These are phyloP conservation scores for Lodderomyces margitis DNA, from an alignment of 1,139 yeast species.

Conservation along the genomic window DNA sequence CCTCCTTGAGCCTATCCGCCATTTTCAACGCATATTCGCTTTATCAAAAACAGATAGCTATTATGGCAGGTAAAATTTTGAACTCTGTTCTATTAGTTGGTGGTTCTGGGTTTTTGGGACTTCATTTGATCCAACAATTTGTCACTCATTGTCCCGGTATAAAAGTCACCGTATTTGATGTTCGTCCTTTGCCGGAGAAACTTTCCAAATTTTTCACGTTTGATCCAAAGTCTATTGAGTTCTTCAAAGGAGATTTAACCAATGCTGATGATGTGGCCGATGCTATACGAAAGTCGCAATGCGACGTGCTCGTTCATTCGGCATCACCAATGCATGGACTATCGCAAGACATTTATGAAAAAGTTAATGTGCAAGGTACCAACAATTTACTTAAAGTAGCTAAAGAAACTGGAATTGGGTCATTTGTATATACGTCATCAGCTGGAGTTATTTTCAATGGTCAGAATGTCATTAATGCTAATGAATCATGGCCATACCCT, in stretches of 20 bases:
- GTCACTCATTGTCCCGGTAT: constrained; percentile 66
- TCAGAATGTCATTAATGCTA: constrained; percentile 83
- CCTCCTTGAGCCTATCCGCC: too few relatives aligned
- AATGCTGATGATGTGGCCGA: constrained; percentile 61
- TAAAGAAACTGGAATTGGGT: constrained; percentile 51
- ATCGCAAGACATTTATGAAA: constrained; percentile 73
- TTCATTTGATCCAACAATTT: constrained; percentile 86
- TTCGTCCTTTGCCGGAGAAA: constrained; percentile 76
- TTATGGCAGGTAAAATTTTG: not conserved
- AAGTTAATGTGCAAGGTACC: constrained; percentile 92
- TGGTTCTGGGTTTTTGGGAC: constrained; percentile 93
- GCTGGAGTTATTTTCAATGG: constrained; percentile 98
- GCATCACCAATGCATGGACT: constrained; percentile 96
- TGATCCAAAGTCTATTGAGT: constrained; percentile 52
- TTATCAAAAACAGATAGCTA: too few relatives aligned
- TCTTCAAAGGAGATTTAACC: constrained; percentile 84
- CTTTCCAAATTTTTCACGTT: constrained; percentile 75
- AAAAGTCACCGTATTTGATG: constrained; percentile 81
- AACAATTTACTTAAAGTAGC: constrained; percentile 68
- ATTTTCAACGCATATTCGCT: too few relatives aligned
- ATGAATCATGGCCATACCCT: constrained; percentile 94
- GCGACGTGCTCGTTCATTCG: constrained; percentile 86
- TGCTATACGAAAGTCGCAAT: constrained; percentile 60
- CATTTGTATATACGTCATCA: constrained; percentile 90
- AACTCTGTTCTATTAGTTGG: constrained; percentile 72